phyloP scores from a whole-genome alignment of 1,284 basidiomycete genomes.

The Boletus nobilissimus region DNA sequence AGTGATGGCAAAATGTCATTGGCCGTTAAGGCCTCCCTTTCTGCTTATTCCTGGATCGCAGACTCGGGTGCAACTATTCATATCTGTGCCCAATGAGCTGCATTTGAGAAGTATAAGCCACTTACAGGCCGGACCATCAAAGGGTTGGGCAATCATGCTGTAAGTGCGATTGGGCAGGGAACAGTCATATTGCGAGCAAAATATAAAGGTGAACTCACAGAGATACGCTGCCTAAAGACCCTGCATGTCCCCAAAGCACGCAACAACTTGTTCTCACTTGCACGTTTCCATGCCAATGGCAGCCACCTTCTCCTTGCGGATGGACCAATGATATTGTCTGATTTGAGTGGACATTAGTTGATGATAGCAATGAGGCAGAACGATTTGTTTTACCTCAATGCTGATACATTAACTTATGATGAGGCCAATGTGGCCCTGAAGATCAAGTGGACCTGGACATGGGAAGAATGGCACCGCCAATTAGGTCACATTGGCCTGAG shows the following conservation, averaged over 20 bases:
- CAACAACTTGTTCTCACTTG: neutral
- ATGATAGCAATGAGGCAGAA: no score
- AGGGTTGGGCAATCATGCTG: neutral
- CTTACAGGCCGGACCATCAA: no score
- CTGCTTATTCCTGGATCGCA: neutral
- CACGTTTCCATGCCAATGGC: neutral
- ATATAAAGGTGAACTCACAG: neutral
- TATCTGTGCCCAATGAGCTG: neutral
- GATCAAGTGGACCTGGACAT: neutral
- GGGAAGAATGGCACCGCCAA: neutral
- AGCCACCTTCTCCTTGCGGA: accelerated
- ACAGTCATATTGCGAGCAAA: neutral
- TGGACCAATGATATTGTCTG: neutral
- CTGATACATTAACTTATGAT: no score
- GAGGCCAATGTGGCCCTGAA: neutral
- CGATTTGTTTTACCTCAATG: no score
- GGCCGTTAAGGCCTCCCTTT: neutral
- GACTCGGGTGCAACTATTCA: neutral
- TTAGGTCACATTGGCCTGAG: neutral
- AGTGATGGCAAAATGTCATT: neutral
- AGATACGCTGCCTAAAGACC: neutral
- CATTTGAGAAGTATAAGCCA: no score
- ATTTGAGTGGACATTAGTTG: neutral
- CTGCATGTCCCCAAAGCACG: neutral
- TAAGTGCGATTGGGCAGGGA: neutral